Evolutionary conservation across 257 asterid genomes (phyloP).

Genomic region (Ophiorrhiza pumila): DNA sequence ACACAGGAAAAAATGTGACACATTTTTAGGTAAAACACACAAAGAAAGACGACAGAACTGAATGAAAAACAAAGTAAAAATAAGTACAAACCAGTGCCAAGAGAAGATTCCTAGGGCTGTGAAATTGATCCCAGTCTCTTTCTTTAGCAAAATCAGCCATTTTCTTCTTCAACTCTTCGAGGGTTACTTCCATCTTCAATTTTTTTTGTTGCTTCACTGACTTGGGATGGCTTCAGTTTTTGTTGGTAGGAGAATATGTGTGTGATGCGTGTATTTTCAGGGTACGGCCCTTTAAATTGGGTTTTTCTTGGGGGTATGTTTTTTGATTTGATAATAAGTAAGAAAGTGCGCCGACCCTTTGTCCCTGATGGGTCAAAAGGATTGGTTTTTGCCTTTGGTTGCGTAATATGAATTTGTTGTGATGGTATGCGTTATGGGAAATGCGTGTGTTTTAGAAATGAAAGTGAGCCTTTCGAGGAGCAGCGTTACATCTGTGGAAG

Average conservation of each 20-base stretch:
- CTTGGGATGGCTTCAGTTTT: neutral
- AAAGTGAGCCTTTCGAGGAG: neutral
- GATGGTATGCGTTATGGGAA: slow-evolving; percentile 7
- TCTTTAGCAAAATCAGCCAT: slow-evolving; percentile 52
- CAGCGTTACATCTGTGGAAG: neutral
- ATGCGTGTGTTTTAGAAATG: neutral
- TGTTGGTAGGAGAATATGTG: neutral
- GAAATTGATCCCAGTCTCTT: slow-evolving; percentile 61
- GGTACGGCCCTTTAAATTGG: neutral
- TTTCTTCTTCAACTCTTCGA: slow-evolving; percentile 35
- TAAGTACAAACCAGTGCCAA: slow-evolving; percentile 41
- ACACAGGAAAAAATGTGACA: neutral
- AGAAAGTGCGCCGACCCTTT: slow-evolving; percentile 10
- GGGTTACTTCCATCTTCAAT: slow-evolving; percentile 28
- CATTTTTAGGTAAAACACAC: neutral
- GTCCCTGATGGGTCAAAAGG: neutral
- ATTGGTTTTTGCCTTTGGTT: neutral
- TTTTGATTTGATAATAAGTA: slow-evolving; percentile 11
- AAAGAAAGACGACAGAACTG: neutral
- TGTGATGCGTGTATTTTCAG: neutral
- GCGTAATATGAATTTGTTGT: neutral
- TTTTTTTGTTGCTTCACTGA: neutral
- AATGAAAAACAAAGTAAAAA: neutral
- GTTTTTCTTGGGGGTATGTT: neutral
- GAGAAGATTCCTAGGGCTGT: slow-evolving; percentile 61